Conservation (phyloP, 352 stramenopile species). For the Phytophthora ramorum region DNA sequence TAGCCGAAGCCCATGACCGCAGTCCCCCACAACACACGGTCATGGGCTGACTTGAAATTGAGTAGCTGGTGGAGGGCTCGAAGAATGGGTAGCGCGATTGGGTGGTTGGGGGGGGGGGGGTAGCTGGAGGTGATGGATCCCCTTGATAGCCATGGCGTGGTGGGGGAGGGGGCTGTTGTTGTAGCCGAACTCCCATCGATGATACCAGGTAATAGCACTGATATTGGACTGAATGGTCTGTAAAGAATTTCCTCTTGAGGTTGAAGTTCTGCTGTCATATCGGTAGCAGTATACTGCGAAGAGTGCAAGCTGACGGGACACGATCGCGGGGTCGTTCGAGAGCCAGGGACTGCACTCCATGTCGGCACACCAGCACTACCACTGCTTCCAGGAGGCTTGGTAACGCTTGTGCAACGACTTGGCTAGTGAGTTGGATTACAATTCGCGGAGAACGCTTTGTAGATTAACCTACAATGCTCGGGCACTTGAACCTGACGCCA, state of each 20-base stretch:
- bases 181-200: slow-evolving; percentile 25
- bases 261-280: background rate
- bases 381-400: too few relatives aligned
- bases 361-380: too few relatives aligned
- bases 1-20: background rate
- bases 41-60: slow-evolving; percentile 30
- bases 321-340: background rate
- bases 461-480: too few relatives aligned
- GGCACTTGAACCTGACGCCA: too few relatives aligned
- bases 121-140: slow-evolving; percentile 27
- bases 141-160: slow-evolving; percentile 33
- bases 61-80: slow-evolving; percentile 10
- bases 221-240: slow-evolving; percentile 43
- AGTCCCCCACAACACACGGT: slow-evolving; percentile 44
- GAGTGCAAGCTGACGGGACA: slow-evolving; percentile 7
- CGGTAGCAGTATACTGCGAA: background rate
- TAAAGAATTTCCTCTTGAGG: slow-evolving; percentile 22
- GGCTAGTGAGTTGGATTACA: too few relatives aligned
- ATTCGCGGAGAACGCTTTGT: too few relatives aligned
- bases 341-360: background rate
- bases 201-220: slow-evolving; percentile 34
- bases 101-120: slow-evolving; percentile 9
- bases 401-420: too few relatives aligned
- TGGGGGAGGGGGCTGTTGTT: slow-evolving; percentile 20
- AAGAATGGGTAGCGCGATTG: slow-evolving; percentile 28